Base-by-base conservation (phyloP, 345 rosid genomes). In the Brassica juncea region DNA sequence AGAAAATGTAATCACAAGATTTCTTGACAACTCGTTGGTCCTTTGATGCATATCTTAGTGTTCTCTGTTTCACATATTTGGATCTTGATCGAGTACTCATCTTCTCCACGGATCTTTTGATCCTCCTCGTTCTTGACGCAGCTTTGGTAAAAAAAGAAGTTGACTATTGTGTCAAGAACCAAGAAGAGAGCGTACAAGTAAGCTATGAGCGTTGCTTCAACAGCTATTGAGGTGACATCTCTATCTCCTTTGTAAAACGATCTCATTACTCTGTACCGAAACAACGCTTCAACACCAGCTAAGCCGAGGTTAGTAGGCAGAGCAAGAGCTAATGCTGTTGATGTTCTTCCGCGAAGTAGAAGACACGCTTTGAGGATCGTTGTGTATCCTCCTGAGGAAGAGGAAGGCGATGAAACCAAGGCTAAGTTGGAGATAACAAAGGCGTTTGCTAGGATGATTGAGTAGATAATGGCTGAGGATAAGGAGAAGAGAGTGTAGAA, bases 241-340 rank as follows among this genome's bases (percentile, higher is more conserved):
- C 71, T 59, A 6, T 77, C 80, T 2, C 84, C 71, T 1, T 8
- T 61, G 7, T 62, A 82, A 76, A 69, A 86, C 10, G 82, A 76
- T 16, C 81, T 83, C 67, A 86, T 68, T 3, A 93, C 71, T 61
- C 97, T 62, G 78, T 84, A 84, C 5, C 83, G 94, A 74, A 93
- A 95, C 89, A 91, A 25, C 2, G 93, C 98, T 83, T 95, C 99
- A 2, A 86, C 75, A 1, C 85, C 96, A 0, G 94, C 94, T 84
- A 93, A 54, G 30, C 77, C 80, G 8, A 93, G 63, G 55, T 86
- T 89, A 0, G 81, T 77, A 4, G 96, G 91, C 3, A 93, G 30
- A 31, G 98, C 93, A 65, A 95, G 80, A 10, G 88, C 85, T 16
- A 95, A 71, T 12, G 96, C 97, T n/a, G 87, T 86, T 5, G 93